phyloP scores from a whole-genome alignment of 345 rosid genomes.

The Bruguiera sexangula region DNA sequence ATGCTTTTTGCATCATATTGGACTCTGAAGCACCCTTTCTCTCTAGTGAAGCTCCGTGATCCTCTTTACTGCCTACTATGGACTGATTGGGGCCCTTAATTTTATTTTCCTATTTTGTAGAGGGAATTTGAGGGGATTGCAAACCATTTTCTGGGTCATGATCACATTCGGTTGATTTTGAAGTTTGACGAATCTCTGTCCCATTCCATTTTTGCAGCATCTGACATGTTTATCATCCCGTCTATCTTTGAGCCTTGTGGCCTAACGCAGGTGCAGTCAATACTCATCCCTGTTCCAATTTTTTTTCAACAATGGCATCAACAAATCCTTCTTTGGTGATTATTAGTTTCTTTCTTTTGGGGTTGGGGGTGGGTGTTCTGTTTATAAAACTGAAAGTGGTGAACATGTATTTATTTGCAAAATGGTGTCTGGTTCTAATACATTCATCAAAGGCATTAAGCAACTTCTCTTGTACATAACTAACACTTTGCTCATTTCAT shows the following conservation, averaged over 20 bases:
- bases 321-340: neutral
- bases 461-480: neutral
- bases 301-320: constrained; percentile 2
- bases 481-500: neutral
- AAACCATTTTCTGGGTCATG: constrained; percentile 59
- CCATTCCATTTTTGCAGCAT: constrained; percentile 79
- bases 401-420: neutral
- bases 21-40: neutral
- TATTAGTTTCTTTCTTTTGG: too few relatives aligned
- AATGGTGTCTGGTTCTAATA: neutral
- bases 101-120: constrained; percentile 32
- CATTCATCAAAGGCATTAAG: neutral
- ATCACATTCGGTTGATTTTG: constrained; percentile 64
- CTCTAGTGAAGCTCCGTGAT: neutral
- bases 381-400: neutral
- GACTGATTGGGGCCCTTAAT: neutral
- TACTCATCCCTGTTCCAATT: constrained; percentile 5
- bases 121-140: constrained; percentile 90
- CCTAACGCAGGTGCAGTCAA: constrained; percentile 75
- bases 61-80: neutral
- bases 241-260: constrained; percentile 99
- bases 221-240: constrained; percentile 90
- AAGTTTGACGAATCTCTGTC: constrained; percentile 90
- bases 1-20: neutral
- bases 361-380: too few relatives aligned